Evolutionary conservation across 169 alveolate genomes (phyloP).

Genomic region (Toxoplasma gondii): DNA sequence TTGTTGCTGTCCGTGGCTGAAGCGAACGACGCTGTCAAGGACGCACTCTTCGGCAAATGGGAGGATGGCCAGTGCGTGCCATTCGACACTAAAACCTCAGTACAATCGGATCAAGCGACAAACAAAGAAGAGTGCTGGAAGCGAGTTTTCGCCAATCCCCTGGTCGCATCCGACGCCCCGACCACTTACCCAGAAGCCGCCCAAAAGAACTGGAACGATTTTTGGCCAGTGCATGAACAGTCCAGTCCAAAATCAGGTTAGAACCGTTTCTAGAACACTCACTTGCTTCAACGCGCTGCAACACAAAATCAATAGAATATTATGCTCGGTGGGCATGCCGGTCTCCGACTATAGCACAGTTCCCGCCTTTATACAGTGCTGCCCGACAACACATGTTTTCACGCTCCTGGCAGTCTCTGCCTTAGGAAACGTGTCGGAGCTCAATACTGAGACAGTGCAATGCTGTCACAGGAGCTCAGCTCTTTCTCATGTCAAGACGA

Average conservation of each 20-base stretch:
- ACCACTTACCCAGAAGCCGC: not conserved
- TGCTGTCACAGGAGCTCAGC: no score
- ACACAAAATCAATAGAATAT: no score
- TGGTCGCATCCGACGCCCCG: slow-evolving; percentile 44
- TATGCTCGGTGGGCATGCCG: no score
- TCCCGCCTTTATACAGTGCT: no score
- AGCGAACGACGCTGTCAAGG: slow-evolving; percentile 17
- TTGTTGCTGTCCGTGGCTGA: not conserved
- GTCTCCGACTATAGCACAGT: no score
- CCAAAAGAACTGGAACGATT: slow-evolving; percentile 28
- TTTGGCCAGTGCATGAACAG: slow-evolving; percentile 4
- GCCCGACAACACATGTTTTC: no score
- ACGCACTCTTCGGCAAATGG: slow-evolving; percentile 52
- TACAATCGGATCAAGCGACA: not conserved
- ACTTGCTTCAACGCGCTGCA: no score
- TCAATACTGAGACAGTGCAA: no score
- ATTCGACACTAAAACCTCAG: not conserved
- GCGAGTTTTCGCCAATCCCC: slow-evolving; percentile 36
- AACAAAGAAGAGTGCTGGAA: slow-evolving; percentile 55
- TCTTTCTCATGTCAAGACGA: no score
- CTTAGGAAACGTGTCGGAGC: no score
- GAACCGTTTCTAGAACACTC: not conserved
- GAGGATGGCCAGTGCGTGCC: not conserved
- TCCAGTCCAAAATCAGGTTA: slow-evolving; percentile 15
- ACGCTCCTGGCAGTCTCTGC: no score